Conservation (phyloP, 2,329 filamentous ascomycete species). For the Aureobasidium subglaciale region DNA sequence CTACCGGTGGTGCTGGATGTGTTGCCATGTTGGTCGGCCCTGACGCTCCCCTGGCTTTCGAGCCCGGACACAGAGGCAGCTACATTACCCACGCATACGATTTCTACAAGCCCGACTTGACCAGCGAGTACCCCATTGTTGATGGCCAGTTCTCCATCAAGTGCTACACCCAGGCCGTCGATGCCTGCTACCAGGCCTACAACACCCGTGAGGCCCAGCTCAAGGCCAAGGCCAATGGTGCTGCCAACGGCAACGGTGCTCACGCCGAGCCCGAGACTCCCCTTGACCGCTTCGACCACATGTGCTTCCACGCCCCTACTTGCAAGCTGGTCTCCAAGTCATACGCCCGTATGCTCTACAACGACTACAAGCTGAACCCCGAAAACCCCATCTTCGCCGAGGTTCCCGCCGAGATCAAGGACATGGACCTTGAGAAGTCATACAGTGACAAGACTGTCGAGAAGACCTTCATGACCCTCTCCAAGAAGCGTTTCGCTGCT, state of each 20-base stretch:
- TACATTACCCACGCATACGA: slow-evolving; percentile 48
- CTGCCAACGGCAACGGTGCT: slow-evolving; percentile 36
- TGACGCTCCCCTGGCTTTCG: slow-evolving; percentile 43
- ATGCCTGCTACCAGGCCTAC: slow-evolving; percentile 49
- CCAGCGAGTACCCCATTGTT: slow-evolving; percentile 47
- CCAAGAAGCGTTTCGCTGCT: slow-evolving; percentile 45
- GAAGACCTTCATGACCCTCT: slow-evolving; percentile 46
- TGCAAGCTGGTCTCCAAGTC: slow-evolving; percentile 51
- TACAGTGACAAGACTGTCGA: slow-evolving; percentile 46
- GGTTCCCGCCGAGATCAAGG: slow-evolving; percentile 42
- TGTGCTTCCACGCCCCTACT: slow-evolving; percentile 48
- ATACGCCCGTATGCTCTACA: slow-evolving; percentile 47
- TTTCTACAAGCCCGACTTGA: slow-evolving; percentile 50
- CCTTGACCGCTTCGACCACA: slow-evolving; percentile 48
- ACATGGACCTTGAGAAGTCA: slow-evolving; percentile 40
- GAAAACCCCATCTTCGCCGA: slow-evolving; percentile 43
- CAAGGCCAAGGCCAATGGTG: slow-evolving; percentile 36
- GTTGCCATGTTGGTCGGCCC: slow-evolving; percentile 48
- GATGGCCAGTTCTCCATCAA: slow-evolving; percentile 47
- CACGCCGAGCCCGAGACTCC: slow-evolving; percentile 37
- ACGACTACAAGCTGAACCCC: slow-evolving; percentile 43
- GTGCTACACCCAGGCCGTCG: slow-evolving; percentile 48
- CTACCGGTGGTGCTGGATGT: slow-evolving; percentile 47
- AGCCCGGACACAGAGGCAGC: slow-evolving; percentile 43
- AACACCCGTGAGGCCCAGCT: slow-evolving; percentile 42